Percentiles rank a stretch among this genome's conserved stretches.
Evolutionary conservation across 805 yeast genomes (phyloP).

Genomic region (Jamesozyma piceae): DNA sequence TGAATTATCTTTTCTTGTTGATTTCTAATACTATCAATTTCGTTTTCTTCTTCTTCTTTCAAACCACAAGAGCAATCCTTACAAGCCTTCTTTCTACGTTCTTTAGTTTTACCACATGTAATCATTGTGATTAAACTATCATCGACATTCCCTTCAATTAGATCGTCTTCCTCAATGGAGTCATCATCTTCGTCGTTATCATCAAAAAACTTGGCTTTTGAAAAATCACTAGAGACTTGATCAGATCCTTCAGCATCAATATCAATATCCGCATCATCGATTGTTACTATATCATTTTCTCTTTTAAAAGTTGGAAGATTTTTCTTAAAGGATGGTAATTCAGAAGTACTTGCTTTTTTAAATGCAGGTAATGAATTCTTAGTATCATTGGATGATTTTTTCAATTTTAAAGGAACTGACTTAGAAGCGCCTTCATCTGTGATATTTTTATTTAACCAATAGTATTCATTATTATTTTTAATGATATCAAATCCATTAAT

Average conservation of each 20-base stretch:
- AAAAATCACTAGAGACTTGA: constrained; percentile 32
- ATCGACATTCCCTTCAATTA: constrained; percentile 32
- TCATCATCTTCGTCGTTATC: constrained; percentile 38
- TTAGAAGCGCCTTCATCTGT: constrained; percentile 20
- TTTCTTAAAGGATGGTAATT: constrained; percentile 22
- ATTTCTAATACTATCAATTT: constrained; percentile 27
- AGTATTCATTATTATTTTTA: constrained; percentile 25
- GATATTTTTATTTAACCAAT: constrained; percentile 49
- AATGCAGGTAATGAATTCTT: constrained; percentile 12
- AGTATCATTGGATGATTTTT: constrained; percentile 11
- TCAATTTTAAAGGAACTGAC: constrained; percentile 28
- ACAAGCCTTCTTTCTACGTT: constrained; percentile 69
- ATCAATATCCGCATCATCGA: constrained; percentile 30
- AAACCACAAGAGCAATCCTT: constrained; percentile 97
- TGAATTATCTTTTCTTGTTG: constrained; percentile 34
- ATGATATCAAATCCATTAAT: constrained; percentile 48
- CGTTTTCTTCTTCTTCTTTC: constrained; percentile 74
- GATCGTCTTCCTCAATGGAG: constrained; percentile 49
- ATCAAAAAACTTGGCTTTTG: constrained; percentile 48
- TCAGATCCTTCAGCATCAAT: constrained; percentile 33
- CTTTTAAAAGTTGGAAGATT: constrained; percentile 28
- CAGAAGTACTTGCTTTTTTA: constrained; percentile 10
- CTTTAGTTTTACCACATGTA: constrained; percentile 26
- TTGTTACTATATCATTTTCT: not conserved
- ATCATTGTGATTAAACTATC: constrained; percentile 17